phyloP scores from a whole-genome alignment of 805 yeast genomes.

The Cyberlindnera xylosilytica region DNA sequence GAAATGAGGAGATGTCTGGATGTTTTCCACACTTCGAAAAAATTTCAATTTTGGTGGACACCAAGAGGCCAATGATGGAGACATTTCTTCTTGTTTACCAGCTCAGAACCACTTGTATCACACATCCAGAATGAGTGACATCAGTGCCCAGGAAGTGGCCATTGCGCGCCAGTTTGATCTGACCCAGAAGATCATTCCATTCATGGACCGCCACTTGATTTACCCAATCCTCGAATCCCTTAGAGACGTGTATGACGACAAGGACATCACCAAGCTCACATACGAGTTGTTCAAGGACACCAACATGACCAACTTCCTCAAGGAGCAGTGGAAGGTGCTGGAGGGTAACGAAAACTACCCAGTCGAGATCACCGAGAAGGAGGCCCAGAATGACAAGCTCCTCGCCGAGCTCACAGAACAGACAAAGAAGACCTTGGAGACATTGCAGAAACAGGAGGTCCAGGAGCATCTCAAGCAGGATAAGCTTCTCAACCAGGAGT shows the following conservation, averaged over 20 bases:
- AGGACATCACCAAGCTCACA: constrained; percentile 43
- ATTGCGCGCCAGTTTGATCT: constrained; percentile 50
- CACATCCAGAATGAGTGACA: constrained; percentile 21
- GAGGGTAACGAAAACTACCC: constrained; percentile 40
- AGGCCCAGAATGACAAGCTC: constrained; percentile 37
- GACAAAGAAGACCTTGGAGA: constrained; percentile 43
- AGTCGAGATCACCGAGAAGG: constrained; percentile 38
- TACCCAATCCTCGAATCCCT: constrained; percentile 50
- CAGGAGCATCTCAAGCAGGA: constrained; percentile 52
- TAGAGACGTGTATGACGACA: constrained; percentile 42
- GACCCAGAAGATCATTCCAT: constrained; percentile 51
- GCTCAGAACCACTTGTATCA: background rate
- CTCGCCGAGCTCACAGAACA: constrained; percentile 37
- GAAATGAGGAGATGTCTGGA: background rate
- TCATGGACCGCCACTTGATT: constrained; percentile 59
- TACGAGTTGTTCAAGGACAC: constrained; percentile 56
- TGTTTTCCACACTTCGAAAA: background rate
- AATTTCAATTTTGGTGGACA: background rate
- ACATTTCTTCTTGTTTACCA: background rate
- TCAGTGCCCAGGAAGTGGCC: constrained; percentile 33
- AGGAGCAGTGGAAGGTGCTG: constrained; percentile 41
- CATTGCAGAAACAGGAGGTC: constrained; percentile 47
- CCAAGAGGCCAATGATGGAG: background rate
- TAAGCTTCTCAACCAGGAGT: constrained; percentile 48
- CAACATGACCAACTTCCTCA: constrained; percentile 49